phyloP scores from a whole-genome alignment of 257 asterid genomes.

The Rubia yunnanensis region DNA sequence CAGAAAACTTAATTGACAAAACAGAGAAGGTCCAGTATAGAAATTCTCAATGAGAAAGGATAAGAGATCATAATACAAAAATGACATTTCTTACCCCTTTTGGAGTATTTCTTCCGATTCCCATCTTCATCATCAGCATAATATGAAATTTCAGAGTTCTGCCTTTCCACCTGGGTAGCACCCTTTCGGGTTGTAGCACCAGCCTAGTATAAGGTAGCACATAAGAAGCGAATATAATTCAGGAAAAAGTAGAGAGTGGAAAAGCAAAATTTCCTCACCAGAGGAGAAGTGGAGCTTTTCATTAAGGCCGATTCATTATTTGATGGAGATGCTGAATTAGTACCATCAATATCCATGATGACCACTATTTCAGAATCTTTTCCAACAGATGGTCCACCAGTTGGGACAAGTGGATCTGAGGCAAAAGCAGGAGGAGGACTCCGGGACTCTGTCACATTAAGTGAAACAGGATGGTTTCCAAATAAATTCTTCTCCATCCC shows the following conservation, averaged over 20 bases:
- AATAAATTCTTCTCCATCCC: constrained; percentile 83
- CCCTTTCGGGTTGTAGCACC: constrained; percentile 79
- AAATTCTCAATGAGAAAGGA: neutral
- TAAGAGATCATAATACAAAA: constrained; percentile 6
- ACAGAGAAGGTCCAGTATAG: too few relatives aligned
- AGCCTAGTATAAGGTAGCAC: constrained; percentile 34
- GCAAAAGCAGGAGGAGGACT: constrained; percentile 86
- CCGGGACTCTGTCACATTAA: constrained; percentile 50
- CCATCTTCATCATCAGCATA: constrained; percentile 90
- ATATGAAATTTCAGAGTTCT: constrained; percentile 68
- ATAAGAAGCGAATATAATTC: constrained; percentile 6
- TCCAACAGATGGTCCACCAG: constrained; percentile 21
- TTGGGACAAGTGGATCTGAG: constrained; percentile 51
- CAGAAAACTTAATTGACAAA: neutral
- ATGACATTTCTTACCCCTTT: constrained; percentile 50
- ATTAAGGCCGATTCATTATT: constrained; percentile 48
- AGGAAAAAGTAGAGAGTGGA: neutral
- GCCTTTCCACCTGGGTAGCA: constrained; percentile 58
- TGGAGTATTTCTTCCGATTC: constrained; percentile 65
- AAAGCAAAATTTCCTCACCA: constrained; percentile 35
- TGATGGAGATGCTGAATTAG: constrained; percentile 43
- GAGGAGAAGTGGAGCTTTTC: constrained; percentile 58
- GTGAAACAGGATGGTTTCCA: constrained; percentile 75
- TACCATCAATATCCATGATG: constrained; percentile 52
- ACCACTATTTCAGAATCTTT: constrained; percentile 41